phyloP scores from a whole-genome alignment of 176 grass and related monocot genomes.

The Luzula sylvatica region DNA sequence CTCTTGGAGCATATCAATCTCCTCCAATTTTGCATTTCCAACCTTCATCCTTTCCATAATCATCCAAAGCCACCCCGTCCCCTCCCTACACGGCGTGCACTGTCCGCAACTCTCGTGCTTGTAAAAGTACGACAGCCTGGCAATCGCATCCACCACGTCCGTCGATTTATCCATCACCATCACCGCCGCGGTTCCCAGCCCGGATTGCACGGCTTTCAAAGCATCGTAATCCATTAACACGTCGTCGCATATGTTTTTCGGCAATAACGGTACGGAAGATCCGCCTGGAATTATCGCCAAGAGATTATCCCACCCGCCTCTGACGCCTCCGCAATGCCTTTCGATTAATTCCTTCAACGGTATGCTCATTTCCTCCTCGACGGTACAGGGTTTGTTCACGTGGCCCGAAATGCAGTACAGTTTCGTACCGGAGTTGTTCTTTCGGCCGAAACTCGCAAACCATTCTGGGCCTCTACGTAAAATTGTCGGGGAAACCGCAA shows the following conservation, averaged over 20 bases:
- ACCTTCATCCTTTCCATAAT: slow-evolving; percentile 83
- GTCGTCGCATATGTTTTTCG: slow-evolving; percentile 80
- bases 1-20: slow-evolving; percentile 94
- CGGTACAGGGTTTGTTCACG: slow-evolving; percentile 93
- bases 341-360: slow-evolving; percentile 78
- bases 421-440: slow-evolving; percentile 82
- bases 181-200: slow-evolving; percentile 73
- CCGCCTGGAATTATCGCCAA: slow-evolving; percentile 77
- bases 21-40: slow-evolving; percentile 81
- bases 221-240: slow-evolving; percentile 95
- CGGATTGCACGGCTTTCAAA: slow-evolving; percentile 68
- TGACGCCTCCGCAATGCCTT: slow-evolving; percentile 81
- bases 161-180: slow-evolving; percentile 97
- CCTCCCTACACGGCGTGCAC: slow-evolving; percentile 91
- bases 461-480: slow-evolving; percentile 80
- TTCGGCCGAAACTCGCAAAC: slow-evolving; percentile 91
- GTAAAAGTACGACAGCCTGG: slow-evolving; percentile 84
- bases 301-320: slow-evolving; percentile 92
- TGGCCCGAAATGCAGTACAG: slow-evolving; percentile 75
- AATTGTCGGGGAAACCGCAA: slow-evolving; percentile 85
- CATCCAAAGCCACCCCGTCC: slow-evolving; percentile 92
- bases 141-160: slow-evolving; percentile 79
- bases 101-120: slow-evolving; percentile 96
- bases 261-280: slow-evolving; percentile 71
- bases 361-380: slow-evolving; percentile 96